These are phyloP conservation scores for Periconia sp. DNA, from an alignment of 2,329 filamentous ascomycete species.

Conservation along the genomic window DNA sequence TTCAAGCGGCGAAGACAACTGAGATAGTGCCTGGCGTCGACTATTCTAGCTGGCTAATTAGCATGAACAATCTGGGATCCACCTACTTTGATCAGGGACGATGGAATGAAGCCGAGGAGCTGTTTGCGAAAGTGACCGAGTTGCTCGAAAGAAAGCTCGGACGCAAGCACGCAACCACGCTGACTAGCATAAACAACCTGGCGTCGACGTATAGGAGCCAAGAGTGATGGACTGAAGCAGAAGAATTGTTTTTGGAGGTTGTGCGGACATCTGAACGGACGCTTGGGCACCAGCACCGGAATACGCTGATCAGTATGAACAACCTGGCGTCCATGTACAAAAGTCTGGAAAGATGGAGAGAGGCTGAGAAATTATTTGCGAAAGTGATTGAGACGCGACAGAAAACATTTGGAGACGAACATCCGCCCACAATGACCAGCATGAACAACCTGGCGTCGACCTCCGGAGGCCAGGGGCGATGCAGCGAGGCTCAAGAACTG, in stretches of 20 bases:
- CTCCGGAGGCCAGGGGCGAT: background rate
- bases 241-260: background rate
- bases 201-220: no score
- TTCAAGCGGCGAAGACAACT: no score
- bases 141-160: no score
- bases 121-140: no score
- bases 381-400: background rate
- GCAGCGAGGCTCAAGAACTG: background rate
- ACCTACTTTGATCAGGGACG: conserved; percentile 6
- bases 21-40: no score
- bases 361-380: background rate
- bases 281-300: background rate
- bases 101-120: conserved; percentile 6
- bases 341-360: background rate
- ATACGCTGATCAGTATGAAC: background rate
- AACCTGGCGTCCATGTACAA: background rate
- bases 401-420: background rate
- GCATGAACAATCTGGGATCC: conserved; percentile 9
- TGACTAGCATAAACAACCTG: no score
- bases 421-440: background rate
- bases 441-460: background rate
- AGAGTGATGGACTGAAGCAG: background rate
- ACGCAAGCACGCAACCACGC: no score
- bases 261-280: background rate
- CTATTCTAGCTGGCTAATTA: conserved; percentile 7